Base-by-base conservation (phyloP, 192 early-diverging fungal species). In the Gamsiella multidivaricata region DNA sequence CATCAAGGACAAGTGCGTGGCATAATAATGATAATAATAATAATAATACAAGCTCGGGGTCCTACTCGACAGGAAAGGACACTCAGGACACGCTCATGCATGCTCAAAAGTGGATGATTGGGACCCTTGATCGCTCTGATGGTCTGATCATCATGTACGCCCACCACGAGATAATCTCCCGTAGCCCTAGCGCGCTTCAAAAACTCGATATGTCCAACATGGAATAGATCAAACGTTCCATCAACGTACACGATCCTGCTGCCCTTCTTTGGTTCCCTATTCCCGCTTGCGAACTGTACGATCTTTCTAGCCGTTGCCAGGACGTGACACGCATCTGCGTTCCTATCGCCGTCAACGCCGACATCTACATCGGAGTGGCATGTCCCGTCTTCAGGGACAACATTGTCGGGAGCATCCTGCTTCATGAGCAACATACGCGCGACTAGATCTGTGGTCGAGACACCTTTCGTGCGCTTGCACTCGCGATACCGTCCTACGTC, bases 381-480 rank as follows among this genome's bases (percentile, higher is more conserved):
- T n/a, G n/a, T n/a, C n/a, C n/a, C n/a, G n/a, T n/a, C n/a, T n/a
- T n/a, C n/a, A n/a, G n/a, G n/a, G n/a, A n/a, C n/a, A n/a, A n/a
- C n/a, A n/a, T n/a, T n/a, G n/a, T n/a, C n/a, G n/a, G n/a, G n/a
- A n/a, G n/a, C n/a, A 20, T 49, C 69, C 17, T 46, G 57, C 42
- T 92, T 91, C 88, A 96, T 90, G 49, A 95, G 76, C 64, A 97
- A 80, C 94, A 98, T 96, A 51, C 96, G 88, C n/a, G 92, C 91
- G 17, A 98, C 95, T 25, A 98, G 84, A 82, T 96, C 96, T 14
- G 96, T 96, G 2, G 96, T 98, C 18, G 94, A 95, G 37, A 98
- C 91, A 17, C 96, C 94, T 61, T 92, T 87, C 0, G 95, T 98
- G 61, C 96, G 90, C 84, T 94, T 95, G 80, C 93, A 98, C 71